Evolutionary conservation across 306 rosid species (phyloP).

Genomic region (Fragaria iinumae): DNA sequence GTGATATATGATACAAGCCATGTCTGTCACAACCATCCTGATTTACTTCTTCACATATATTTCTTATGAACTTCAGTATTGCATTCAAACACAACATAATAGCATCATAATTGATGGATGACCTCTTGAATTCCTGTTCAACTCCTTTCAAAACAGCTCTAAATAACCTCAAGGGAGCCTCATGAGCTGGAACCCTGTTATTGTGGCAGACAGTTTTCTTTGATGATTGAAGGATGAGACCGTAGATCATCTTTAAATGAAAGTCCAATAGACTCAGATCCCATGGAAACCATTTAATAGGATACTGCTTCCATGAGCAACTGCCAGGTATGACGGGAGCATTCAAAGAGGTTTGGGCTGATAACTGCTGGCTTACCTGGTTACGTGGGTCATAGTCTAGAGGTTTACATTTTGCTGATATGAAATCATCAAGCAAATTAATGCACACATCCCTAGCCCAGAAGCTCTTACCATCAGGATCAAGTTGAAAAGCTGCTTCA

Average conservation of each 20-base stretch:
- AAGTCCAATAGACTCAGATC: constrained; percentile 63
- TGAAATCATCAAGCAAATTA: constrained; percentile 53
- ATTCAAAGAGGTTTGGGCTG: constrained; percentile 20
- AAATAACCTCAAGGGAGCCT: constrained; percentile 54
- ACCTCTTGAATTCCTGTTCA: constrained; percentile 48
- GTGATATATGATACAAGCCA: constrained; percentile 35
- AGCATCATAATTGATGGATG: constrained; percentile 53
- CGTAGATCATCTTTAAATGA: constrained; percentile 49
- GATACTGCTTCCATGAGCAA: constrained; percentile 54
- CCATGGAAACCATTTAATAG: constrained; percentile 78
- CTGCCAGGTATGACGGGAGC: constrained; percentile 38
- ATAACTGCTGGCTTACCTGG: constrained; percentile 25
- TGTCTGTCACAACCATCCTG: constrained; percentile 37
- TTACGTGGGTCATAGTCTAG: constrained; percentile 29
- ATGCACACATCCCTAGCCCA: constrained; percentile 61
- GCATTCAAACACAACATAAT: constrained; percentile 51
- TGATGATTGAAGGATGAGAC: constrained; percentile 55
- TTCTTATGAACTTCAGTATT: constrained; percentile 52
- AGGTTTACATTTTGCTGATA: constrained; percentile 50
- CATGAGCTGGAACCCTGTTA: constrained; percentile 47
- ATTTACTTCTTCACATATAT: constrained; percentile 44
- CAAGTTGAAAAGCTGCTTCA: constrained; percentile 55
- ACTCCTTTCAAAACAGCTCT: constrained; percentile 63
- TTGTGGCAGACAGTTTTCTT: constrained; percentile 38
- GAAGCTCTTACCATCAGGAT: constrained; percentile 54